These are phyloP conservation scores for Penicillium thymicola DNA, from an alignment of 2,329 filamentous ascomycete species.

Conservation along the genomic window DNA sequence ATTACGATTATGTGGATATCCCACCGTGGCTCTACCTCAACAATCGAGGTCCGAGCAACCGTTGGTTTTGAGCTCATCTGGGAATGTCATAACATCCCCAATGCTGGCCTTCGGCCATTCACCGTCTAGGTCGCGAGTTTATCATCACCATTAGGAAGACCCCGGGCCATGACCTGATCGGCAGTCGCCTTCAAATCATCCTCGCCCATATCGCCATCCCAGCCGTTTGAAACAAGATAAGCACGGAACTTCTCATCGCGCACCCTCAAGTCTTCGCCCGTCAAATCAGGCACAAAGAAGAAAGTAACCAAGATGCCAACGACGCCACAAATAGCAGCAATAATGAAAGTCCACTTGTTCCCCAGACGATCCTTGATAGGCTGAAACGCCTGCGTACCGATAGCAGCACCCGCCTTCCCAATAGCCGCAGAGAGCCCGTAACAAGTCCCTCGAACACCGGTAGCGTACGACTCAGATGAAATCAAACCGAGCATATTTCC, in stretches of 20 bases:
- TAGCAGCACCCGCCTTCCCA: constrained; percentile 51
- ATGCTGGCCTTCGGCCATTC: neutral
- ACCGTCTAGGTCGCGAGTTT: neutral
- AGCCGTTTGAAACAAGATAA: constrained; percentile 46
- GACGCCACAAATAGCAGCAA: constrained; percentile 51
- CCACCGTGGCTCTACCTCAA: neutral
- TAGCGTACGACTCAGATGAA: constrained; percentile 52
- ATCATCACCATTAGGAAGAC: neutral
- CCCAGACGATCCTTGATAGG: constrained; percentile 47
- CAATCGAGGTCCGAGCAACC: neutral
- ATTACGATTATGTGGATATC: neutral
- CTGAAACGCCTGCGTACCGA: constrained; percentile 52
- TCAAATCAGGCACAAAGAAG: constrained; percentile 48
- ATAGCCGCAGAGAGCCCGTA: constrained; percentile 53
- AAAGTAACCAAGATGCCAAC: constrained; percentile 48
- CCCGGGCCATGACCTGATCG: constrained; percentile 21
- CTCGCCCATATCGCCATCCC: constrained; percentile 49
- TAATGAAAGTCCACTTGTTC: constrained; percentile 52
- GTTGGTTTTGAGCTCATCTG: neutral
- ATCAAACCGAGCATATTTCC: constrained; percentile 52
- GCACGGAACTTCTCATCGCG: constrained; percentile 46
- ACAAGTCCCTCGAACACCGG: constrained; percentile 51
- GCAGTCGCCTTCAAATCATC: constrained; percentile 37
- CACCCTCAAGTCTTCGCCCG: constrained; percentile 44
- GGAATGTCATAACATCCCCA: neutral